phyloP scores from a whole-genome alignment of 1,284 basidiomycete species.

The Rhizopogon parksii region DNA sequence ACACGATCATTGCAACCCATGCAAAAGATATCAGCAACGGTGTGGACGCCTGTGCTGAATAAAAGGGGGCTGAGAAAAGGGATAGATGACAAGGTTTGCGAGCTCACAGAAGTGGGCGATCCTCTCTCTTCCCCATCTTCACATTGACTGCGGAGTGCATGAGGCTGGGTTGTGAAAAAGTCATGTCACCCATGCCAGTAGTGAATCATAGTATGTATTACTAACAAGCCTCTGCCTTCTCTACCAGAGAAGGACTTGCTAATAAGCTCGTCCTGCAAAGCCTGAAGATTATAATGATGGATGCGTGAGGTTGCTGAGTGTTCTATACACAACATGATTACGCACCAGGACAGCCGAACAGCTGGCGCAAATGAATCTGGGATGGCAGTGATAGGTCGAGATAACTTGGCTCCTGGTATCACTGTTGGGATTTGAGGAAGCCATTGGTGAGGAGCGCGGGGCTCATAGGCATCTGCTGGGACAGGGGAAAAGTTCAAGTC shows the following conservation, averaged over 20 bases:
- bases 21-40: slow-evolving; percentile 75
- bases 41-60: slow-evolving; percentile 72
- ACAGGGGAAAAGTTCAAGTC: not conserved
- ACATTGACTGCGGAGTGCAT: slow-evolving; percentile 76
- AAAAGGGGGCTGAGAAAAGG: slow-evolving; percentile 4
- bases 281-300: slow-evolving; percentile 31
- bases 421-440: slow-evolving; percentile 16
- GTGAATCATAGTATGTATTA: slow-evolving; percentile 15
- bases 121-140: slow-evolving; percentile 67
- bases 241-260: slow-evolving; percentile 82
- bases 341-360: slow-evolving; percentile 63
- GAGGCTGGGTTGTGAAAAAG: slow-evolving; percentile 38
- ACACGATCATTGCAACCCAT: slow-evolving; percentile 70
- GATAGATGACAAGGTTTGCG: not conserved
- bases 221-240: slow-evolving; percentile 77
- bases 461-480: not conserved
- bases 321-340: slow-evolving; percentile 7
- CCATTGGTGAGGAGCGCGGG: not conserved
- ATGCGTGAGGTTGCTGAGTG: not conserved
- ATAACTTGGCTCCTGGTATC: slow-evolving; percentile 48
- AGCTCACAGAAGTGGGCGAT: slow-evolving; percentile 65
- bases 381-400: slow-evolving; percentile 50
- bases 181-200: not conserved
- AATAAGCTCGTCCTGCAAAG: slow-evolving; percentile 80
- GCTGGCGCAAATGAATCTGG: slow-evolving; percentile 55